These are phyloP conservation scores for Collybia sordida DNA, from an alignment of 768 basidiomycete genomes.

Conservation along the genomic window DNA sequence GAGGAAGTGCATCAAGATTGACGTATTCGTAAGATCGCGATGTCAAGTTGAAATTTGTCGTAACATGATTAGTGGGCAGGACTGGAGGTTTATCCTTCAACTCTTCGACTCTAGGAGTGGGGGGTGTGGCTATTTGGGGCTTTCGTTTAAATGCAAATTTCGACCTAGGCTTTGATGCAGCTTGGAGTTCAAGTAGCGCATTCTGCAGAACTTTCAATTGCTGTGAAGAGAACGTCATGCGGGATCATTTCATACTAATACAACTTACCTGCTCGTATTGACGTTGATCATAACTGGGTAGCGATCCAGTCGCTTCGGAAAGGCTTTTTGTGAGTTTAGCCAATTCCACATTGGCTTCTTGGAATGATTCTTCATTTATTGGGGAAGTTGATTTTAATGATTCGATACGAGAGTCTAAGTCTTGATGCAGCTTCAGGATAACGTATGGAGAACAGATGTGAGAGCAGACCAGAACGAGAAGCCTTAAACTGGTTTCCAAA, in stretches of 20 bases:
- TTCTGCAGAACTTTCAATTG: slow-evolving; percentile 66
- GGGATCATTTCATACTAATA: neutral
- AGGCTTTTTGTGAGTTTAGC: slow-evolving; percentile 63
- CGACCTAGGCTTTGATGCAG: slow-evolving; percentile 43
- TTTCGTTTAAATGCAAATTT: slow-evolving; percentile 69
- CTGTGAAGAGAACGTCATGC: slow-evolving; percentile 34
- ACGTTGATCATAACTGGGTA: slow-evolving; percentile 75
- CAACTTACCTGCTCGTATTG: slow-evolving; percentile 63
- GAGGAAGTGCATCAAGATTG: slow-evolving; percentile 37
- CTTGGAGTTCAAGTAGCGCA: slow-evolving; percentile 49
- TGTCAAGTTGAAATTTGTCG: slow-evolving; percentile 39
- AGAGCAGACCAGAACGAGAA: slow-evolving; percentile 47
- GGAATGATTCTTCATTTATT: slow-evolving; percentile 35
- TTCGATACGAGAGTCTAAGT: slow-evolving; percentile 44
- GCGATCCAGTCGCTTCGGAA: slow-evolving; percentile 58
- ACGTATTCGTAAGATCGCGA: slow-evolving; percentile 47
- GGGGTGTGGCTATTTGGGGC: slow-evolving; percentile 13
- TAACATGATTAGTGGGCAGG: neutral
- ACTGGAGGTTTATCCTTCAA: neutral
- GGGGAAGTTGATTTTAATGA: slow-evolving; percentile 28
- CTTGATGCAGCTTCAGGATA: slow-evolving; percentile 14
- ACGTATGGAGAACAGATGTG: slow-evolving; percentile 11
- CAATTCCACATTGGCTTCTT: slow-evolving; percentile 47
- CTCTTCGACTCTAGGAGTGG: neutral
- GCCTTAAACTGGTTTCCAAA: slow-evolving; percentile 54